Percentiles rank a stretch among this genome's conserved stretches.
phyloP scores from a whole-genome alignment of 108 stramenopile genomes.

The Pseudonitzschia pungens region DNA sequence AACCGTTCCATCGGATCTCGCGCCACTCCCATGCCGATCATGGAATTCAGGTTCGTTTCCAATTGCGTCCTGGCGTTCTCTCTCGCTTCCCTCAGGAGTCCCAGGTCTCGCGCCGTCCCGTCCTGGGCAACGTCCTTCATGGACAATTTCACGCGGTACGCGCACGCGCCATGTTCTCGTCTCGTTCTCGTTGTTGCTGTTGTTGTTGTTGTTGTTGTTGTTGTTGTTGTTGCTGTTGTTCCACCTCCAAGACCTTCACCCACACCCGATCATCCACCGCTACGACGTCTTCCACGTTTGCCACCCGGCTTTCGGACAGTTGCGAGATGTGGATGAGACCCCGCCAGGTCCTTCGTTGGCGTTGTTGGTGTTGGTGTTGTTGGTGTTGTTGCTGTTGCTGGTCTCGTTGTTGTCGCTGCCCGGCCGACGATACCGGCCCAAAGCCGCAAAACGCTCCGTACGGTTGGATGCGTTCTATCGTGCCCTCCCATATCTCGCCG shows the following conservation, averaged over 20 bases:
- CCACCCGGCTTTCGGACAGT: slow-evolving; percentile 41
- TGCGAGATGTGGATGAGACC: slow-evolving; percentile 76
- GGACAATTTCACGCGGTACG: slow-evolving; percentile 42
- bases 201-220: background rate
- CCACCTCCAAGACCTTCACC: slow-evolving; percentile 48
- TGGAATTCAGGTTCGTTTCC: slow-evolving; percentile 56
- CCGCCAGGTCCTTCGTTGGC: slow-evolving; percentile 8
- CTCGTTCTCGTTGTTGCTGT: slow-evolving; percentile 16
- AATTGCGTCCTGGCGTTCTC: slow-evolving; percentile 23
- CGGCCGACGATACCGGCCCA: background rate
- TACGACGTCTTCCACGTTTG: slow-evolving; percentile 45
- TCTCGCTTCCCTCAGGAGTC: slow-evolving; percentile 12
- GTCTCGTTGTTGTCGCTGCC: slow-evolving; percentile 23
- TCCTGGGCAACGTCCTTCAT: slow-evolving; percentile 74
- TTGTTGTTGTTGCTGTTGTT: background rate
- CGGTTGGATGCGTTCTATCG: slow-evolving; percentile 54
- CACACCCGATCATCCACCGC: slow-evolving; percentile 37
- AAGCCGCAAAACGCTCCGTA: slow-evolving; percentile 66
- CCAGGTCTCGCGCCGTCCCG: slow-evolving; percentile 33
- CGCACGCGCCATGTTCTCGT: no score
- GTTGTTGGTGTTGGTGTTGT: background rate
- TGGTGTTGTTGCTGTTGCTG: background rate
- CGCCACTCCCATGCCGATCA: slow-evolving; percentile 71
- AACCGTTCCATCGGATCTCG: slow-evolving; percentile 61
- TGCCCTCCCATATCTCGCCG: slow-evolving; percentile 36